Conservation (phyloP, 306 rosid genomes). For the Abrus pulchellus region DNA sequence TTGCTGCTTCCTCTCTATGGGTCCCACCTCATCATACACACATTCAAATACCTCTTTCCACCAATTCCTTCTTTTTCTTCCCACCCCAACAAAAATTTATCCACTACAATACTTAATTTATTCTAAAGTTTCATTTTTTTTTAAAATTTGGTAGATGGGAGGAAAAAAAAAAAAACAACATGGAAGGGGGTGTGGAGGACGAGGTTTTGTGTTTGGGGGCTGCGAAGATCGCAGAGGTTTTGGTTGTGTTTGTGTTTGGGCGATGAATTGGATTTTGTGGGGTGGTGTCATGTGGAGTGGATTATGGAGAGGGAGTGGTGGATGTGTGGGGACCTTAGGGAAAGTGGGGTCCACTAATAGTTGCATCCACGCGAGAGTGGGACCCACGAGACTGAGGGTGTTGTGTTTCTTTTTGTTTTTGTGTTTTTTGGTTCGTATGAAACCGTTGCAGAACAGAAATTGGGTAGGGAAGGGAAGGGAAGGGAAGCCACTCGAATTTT, state of each 20-base stretch:
- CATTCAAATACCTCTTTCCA: constrained; percentile 42
- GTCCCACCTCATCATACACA: constrained; percentile 42
- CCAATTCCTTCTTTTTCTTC: background rate
- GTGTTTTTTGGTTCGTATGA: constrained; percentile 47
- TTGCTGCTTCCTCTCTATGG: constrained; percentile 25
- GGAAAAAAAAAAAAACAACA: background rate
- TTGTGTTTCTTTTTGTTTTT: constrained; percentile 4
- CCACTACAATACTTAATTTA: background rate
- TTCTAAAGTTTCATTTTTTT: background rate
- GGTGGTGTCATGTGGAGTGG: background rate
- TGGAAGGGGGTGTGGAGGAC: constrained; percentile 51
- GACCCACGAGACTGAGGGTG: constrained; percentile 51
- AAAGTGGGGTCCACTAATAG: constrained; percentile 63
- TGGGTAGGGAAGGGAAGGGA: background rate
- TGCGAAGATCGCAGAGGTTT: constrained; percentile 36
- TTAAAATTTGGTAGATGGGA: background rate
- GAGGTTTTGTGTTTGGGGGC: constrained; percentile 52
- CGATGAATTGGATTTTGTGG: constrained; percentile 18
- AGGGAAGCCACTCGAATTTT: constrained; percentile 53
- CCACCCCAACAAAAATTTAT: background rate
- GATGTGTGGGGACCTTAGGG: constrained; percentile 48
- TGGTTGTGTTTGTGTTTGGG: background rate
- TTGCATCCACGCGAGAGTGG: constrained; percentile 78
- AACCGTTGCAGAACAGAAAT: constrained; percentile 63
- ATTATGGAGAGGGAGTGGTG: constrained; percentile 12